phyloP scores from a whole-genome alignment of 2,329 filamentous ascomycete species.

The Penicillium sp. region DNA sequence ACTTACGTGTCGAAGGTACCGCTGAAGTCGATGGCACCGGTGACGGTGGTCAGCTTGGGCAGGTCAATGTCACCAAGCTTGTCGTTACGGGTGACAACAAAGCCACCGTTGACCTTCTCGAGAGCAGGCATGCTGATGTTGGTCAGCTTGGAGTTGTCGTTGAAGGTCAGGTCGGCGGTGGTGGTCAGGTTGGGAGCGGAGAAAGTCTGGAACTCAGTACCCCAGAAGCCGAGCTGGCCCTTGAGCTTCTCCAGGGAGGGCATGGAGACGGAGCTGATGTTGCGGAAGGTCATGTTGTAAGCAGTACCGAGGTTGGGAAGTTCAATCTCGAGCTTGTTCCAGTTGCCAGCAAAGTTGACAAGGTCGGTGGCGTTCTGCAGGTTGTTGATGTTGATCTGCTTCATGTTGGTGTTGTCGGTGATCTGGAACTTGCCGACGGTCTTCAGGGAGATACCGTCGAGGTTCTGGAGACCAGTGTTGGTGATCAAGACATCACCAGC shows the following conservation, averaged over 20 bases:
- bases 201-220: conserved; percentile 57
- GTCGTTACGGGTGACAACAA: conserved; percentile 90
- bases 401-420: conserved; percentile 85
- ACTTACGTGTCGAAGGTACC: conserved; percentile 82
- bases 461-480: conserved; percentile 78
- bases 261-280: conserved; percentile 70
- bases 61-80: conserved; percentile 66
- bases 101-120: conserved; percentile 69
- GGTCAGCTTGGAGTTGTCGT: conserved; percentile 55
- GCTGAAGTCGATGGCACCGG: conserved; percentile 78
- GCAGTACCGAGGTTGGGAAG: conserved; percentile 78
- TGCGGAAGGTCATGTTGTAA: conserved; percentile 77
- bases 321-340: conserved; percentile 64
- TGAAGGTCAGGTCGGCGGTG: conserved; percentile 55
- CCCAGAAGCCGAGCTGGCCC: conserved; percentile 79
- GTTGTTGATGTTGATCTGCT: conserved; percentile 68
- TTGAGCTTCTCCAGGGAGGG: conserved; percentile 72
- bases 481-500: conserved; percentile 70
- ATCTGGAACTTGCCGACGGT: conserved; percentile 73
- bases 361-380: conserved; percentile 70
- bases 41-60: conserved; percentile 64
- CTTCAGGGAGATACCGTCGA: conserved; percentile 77
- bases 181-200: conserved; percentile 47
- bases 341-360: conserved; percentile 78
- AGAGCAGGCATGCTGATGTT: conserved; percentile 77